phyloP scores from a whole-genome alignment of 176 grass and related monocot genomes.

The Triticum urartu region DNA sequence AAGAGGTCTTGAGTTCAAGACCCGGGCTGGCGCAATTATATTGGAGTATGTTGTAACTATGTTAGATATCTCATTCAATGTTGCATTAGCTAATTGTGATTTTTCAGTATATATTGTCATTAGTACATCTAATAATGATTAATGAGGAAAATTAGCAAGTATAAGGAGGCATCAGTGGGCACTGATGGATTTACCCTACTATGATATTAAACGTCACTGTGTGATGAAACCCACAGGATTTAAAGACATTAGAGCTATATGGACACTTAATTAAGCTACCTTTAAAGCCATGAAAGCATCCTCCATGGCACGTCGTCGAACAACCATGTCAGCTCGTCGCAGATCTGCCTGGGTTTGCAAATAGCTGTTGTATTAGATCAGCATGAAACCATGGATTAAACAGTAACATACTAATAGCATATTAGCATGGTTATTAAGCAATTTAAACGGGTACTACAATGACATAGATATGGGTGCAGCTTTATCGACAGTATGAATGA shows the following conservation, averaged over 20 bases:
- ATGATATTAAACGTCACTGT: neutral
- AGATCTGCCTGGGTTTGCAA: constrained; percentile 71
- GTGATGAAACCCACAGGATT: neutral
- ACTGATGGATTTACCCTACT: neutral
- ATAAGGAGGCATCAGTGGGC: neutral
- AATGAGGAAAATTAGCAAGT: neutral
- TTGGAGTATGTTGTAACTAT: neutral
- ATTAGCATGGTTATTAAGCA: neutral
- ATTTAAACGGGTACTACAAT: neutral
- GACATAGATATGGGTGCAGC: neutral
- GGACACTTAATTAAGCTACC: constrained; percentile 35
- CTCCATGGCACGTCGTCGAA: constrained; percentile 89
- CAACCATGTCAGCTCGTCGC: constrained; percentile 74
- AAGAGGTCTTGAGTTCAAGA: too few species aligned
- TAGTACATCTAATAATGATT: neutral
- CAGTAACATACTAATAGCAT: neutral
- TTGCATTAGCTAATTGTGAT: neutral
- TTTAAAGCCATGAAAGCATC: constrained; percentile 97
- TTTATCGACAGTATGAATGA: neutral
- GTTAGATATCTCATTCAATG: neutral
- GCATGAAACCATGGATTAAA: constrained; percentile 14
- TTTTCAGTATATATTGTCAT: neutral
- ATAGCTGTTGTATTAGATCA: constrained; percentile 33
- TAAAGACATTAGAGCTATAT: neutral
- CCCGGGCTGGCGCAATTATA: too few species aligned